A percentile compares a stretch with the other conserved stretches of the same genome.
Evolutionary conservation across 2,329 filamentous ascomycete genomes (phyloP).

Genomic region (Colletotrichum aenigma): DNA sequence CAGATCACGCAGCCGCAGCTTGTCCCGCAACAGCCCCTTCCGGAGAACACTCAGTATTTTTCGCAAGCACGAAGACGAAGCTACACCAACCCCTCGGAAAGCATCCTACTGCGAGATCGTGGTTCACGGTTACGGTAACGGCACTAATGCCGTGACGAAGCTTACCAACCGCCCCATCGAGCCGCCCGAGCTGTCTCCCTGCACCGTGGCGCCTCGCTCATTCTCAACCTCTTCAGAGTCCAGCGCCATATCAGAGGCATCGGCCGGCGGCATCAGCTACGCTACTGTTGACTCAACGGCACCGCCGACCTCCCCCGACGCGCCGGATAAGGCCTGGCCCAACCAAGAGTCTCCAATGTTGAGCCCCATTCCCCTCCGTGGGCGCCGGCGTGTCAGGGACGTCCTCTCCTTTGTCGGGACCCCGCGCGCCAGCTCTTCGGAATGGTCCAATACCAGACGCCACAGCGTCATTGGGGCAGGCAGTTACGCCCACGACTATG

Average conservation of each 20-base stretch:
- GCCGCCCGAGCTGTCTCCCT: neutral
- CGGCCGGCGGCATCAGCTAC: conserved; percentile 30
- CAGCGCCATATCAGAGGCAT: conserved; percentile 22
- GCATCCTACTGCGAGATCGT: conserved; percentile 55
- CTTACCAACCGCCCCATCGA: neutral
- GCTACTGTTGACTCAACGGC: conserved; percentile 29
- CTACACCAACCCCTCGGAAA: neutral
- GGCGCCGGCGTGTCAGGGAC: conserved; percentile 28
- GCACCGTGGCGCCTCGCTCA: neutral
- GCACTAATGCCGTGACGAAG: conserved; percentile 44
- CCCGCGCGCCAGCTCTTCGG: neutral
- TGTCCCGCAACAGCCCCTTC: conserved; percentile 27
- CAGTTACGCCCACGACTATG: conserved; percentile 28
- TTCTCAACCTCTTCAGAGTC: conserved; percentile 24
- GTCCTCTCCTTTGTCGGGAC: conserved; percentile 5
- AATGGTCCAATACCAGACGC: neutral
- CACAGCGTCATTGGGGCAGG: neutral
- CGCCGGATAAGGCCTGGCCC: conserved; percentile 14
- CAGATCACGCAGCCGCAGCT: conserved; percentile 27
- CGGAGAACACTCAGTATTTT: conserved; percentile 38
- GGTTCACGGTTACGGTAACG: conserved; percentile 59
- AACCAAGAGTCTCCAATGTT: conserved; percentile 11
- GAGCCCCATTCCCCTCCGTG: conserved; percentile 26
- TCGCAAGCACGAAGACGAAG: conserved; percentile 17
- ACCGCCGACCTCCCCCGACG: conserved; percentile 25